Evolutionary conservation across 306 rosid genomes (phyloP).

Genomic region (Geum urbanum): DNA sequence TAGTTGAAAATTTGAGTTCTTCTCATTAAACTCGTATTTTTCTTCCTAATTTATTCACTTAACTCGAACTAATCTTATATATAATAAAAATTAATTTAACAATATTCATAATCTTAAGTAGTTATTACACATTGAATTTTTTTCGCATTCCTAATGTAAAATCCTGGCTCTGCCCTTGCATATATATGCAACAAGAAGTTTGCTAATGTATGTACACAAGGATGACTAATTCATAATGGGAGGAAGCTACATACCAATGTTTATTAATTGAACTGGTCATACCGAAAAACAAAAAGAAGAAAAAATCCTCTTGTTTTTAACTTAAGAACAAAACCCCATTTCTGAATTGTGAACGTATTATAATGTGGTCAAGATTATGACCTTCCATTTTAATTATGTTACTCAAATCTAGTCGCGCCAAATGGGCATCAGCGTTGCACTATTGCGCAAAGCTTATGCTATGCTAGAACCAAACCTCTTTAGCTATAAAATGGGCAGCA

Average conservation of each 20-base stretch:
- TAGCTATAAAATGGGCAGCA: slow-evolving; percentile 6
- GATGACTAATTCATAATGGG: not conserved
- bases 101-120: too few relatives aligned
- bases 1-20: too few relatives aligned
- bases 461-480: not conserved
- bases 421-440: not conserved
- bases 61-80: too few relatives aligned
- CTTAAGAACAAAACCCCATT: not conserved
- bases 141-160: too few relatives aligned
- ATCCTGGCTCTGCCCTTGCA: too few relatives aligned
- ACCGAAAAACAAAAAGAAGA: not conserved
- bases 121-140: too few relatives aligned
- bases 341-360: not conserved
- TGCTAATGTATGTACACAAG: not conserved
- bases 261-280: not conserved
- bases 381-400: not conserved
- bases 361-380: not conserved
- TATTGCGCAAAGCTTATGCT: not conserved
- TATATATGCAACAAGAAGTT: not conserved
- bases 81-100: too few relatives aligned
- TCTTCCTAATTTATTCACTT: too few relatives aligned
- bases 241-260: not conserved
- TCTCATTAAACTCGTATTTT: too few relatives aligned
- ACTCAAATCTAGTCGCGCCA: not conserved
- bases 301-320: not conserved